Evolutionary conservation across 768 basidiomycete genomes (phyloP).

Genomic region (Lyophyllum semitale): DNA sequence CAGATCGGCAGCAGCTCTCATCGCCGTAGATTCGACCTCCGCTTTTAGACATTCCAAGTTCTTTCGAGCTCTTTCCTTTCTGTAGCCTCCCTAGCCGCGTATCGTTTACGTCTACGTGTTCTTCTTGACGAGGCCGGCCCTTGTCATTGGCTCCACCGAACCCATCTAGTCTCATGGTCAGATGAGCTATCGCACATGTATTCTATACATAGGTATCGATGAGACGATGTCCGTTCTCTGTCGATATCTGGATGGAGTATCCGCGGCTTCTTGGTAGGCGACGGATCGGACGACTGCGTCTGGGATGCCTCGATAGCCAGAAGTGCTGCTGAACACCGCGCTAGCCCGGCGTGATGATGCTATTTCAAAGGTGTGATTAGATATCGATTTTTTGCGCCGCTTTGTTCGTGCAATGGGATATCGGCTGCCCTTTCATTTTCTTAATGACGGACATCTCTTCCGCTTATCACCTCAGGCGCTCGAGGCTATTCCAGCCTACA

Average conservation of each 20-base stretch:
- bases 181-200: background rate
- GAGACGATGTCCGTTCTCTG: background rate
- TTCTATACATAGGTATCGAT: background rate
- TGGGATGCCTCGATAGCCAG: background rate
- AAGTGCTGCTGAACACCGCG: background rate
- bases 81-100: background rate
- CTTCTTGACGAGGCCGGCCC: background rate
- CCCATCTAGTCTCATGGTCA: background rate
- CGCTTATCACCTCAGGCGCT: too few relatives aligned
- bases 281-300: background rate
- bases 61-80: background rate
- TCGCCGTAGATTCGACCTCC: background rate
- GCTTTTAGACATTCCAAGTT: background rate
- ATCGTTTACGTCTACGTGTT: constrained; percentile 1
- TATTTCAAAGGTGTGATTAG: background rate
- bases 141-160: background rate
- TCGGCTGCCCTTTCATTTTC: too few relatives aligned
- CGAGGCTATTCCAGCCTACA: too few relatives aligned
- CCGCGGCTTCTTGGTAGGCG: background rate
- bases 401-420: too few relatives aligned
- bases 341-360: too few relatives aligned
- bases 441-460: too few relatives aligned
- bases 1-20: background rate
- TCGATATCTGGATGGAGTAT: background rate
- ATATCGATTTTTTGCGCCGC: too few relatives aligned